These are phyloP conservation scores for Lipomyces yarrowii DNA, from an alignment of 1,139 yeast genomes.

Conservation along the genomic window DNA sequence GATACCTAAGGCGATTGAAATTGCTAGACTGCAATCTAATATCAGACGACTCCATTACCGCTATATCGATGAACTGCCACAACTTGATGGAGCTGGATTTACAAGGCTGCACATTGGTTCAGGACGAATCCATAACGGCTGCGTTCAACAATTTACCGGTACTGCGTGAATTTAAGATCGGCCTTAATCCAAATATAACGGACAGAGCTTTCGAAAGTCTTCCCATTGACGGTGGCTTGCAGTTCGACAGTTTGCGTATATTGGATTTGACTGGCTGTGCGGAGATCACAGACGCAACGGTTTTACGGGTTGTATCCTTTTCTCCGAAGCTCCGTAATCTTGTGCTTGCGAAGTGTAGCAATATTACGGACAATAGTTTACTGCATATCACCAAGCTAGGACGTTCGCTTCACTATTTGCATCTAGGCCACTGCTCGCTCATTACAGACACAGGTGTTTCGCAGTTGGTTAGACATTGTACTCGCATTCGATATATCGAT, in stretches of 20 bases:
- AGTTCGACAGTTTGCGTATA: conserved; percentile 63
- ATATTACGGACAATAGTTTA: conserved; percentile 81
- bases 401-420: conserved; percentile 82
- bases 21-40: conserved; percentile 71
- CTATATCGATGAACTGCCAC: conserved; percentile 70
- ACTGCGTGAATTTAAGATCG: conserved; percentile 79
- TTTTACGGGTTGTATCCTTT: conserved; percentile 67
- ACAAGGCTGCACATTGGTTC: conserved; percentile 76
- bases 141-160: conserved; percentile 68
- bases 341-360: conserved; percentile 84
- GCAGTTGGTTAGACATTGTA: conserved; percentile 73
- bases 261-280: conserved; percentile 86
- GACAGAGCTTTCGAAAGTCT: conserved; percentile 56
- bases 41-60: conserved; percentile 66
- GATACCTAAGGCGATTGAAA: conserved; percentile 78
- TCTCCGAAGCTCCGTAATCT: conserved; percentile 90
- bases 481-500: conserved; percentile 87
- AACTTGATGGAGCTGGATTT: conserved; percentile 87
- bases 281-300: conserved; percentile 76
- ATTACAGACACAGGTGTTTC: conserved; percentile 89
- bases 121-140: conserved; percentile 62
- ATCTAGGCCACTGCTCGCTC: conserved; percentile 89
- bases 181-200: conserved; percentile 70
- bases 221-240: conserved; percentile 34
- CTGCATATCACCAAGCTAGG: conserved; percentile 74